Percentiles rank a stretch among this genome's conserved stretches.
Conservation (phyloP, 352 stramenopile species). For the Phytophthora aleatoria region DNA sequence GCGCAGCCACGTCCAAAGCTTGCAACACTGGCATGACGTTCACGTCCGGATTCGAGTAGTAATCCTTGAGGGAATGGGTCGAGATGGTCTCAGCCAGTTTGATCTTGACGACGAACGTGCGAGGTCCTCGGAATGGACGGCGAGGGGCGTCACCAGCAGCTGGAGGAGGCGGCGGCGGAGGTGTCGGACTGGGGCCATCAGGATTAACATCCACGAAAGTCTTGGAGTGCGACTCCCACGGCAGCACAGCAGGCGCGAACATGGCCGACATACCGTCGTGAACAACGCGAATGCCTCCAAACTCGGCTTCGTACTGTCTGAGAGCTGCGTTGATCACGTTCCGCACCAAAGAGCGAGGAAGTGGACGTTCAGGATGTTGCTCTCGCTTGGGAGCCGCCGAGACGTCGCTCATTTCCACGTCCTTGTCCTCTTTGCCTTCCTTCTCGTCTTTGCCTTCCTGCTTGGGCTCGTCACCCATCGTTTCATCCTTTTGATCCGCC, state of each 20-base stretch:
- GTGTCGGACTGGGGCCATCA: constrained; percentile 33
- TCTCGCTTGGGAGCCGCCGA: constrained; percentile 30
- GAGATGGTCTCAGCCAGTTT: constrained; percentile 67
- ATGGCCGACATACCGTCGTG: constrained; percentile 69
- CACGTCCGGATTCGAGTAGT: constrained; percentile 58
- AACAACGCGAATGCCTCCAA: constrained; percentile 59
- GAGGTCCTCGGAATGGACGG: constrained; percentile 40
- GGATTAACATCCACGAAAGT: constrained; percentile 61
- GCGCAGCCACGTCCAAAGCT: constrained; percentile 73
- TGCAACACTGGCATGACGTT: constrained; percentile 71
- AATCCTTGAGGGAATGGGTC: constrained; percentile 47
- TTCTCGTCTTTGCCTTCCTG: constrained; percentile 41
- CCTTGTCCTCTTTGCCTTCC: constrained; percentile 36
- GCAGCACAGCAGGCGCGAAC: constrained; percentile 55
- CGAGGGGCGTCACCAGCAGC: constrained; percentile 27
- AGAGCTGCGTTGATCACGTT: constrained; percentile 68
- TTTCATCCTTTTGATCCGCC: constrained; percentile 47
- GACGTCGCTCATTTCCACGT: constrained; percentile 54
- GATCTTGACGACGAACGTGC: constrained; percentile 73
- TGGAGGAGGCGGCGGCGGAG: constrained; percentile 17
- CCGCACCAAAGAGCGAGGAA: constrained; percentile 57
- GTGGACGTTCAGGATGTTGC: constrained; percentile 32
- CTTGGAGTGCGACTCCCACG: constrained; percentile 50
- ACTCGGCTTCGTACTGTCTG: constrained; percentile 54
- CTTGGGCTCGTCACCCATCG: constrained; percentile 42